Percentiles rank a stretch among this genome's conserved stretches.
Evolutionary conservation across 2,329 filamentous ascomycete species (phyloP).

Genomic region (Emmonsia crescens): DNA sequence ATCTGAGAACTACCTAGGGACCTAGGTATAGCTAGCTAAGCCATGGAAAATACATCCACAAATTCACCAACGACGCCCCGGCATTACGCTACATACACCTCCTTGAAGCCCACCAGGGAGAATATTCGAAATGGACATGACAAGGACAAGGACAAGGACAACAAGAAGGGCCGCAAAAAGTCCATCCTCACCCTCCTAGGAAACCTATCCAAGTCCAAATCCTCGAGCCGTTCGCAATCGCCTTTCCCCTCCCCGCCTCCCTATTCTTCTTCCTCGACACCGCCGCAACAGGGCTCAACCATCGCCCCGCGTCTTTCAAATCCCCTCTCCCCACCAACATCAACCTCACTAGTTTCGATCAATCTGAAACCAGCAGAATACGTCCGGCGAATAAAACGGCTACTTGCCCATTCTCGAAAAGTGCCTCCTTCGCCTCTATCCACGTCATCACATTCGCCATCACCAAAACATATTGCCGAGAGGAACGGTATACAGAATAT

Average conservation of each 20-base stretch:
- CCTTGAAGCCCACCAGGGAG: background rate
- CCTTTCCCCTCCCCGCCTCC: conserved; percentile 1
- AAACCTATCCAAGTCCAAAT: background rate
- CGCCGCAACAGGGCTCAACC: background rate
- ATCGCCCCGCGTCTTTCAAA: background rate
- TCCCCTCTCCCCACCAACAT: background rate
- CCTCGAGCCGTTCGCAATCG: background rate
- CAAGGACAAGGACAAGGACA: background rate
- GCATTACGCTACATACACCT: background rate
- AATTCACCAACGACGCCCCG: background rate
- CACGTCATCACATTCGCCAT: background rate
- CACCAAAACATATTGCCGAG: background rate
- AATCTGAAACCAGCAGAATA: conserved; percentile 1
- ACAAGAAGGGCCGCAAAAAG: background rate
- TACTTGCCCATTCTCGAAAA: background rate
- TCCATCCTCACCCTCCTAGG: background rate
- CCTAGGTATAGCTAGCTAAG: background rate
- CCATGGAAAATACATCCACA: background rate
- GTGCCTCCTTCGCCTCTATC: background rate
- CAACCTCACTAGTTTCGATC: background rate
- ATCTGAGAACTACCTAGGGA: background rate
- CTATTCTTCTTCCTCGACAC: background rate
- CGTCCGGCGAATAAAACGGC: background rate
- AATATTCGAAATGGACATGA: background rate
- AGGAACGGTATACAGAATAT: background rate